Evolutionary conservation across 2,329 filamentous ascomycete genomes (phyloP), one percentile per base, ranked within the genome.

Genomic region (Fusarium foetens): DNA sequence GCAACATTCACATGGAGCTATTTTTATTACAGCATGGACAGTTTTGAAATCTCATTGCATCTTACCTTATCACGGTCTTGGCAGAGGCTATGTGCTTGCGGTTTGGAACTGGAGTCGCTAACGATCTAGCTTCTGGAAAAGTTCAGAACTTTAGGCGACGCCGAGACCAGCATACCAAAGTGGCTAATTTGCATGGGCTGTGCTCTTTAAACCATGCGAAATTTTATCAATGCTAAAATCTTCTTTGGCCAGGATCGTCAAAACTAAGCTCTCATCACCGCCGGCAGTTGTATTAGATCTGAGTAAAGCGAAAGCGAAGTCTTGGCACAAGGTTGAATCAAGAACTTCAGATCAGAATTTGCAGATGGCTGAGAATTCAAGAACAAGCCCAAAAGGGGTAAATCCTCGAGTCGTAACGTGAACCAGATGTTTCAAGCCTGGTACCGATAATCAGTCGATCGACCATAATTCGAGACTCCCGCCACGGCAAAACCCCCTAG

Each of bases 381-480:
- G 33, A 38, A 38, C 9, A 39, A 21, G 17, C 17, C 35, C n/a
- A 16, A 60, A 41, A 52, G 43, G 29, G 45, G 38, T 41, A 43
- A 16, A 65, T 38, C 39, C 62, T 27, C 29, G 48, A 61, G 27
- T 39, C 48, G 41, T 39, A 51, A 48, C 36, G 21, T 53, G 59
- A 65, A 53, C 39, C 29, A 23, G 17, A 53, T 48, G 70, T 72
- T 72, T 72, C 65, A 66, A n/a, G 33, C 63, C 25, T 48, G 55
- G 25, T 19, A 14, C 25, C 38, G 23, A 53, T n/a, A 41, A 38
- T 49, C 55, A 58, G 45, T 59, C 55, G 46, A 65, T 72, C 53
- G 60, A 70, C 51, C 9, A 42, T 38, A 41, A 46, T 51, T 72
- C 58, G 55, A 72, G 58, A 72, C 69, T 66, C 65, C 39, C 27